Percentiles rank a stretch among this genome's conserved stretches.
These are phyloP conservation scores for Hymenoscyphus linearis DNA, from an alignment of 2,329 filamentous ascomycete species.

Conservation along the genomic window DNA sequence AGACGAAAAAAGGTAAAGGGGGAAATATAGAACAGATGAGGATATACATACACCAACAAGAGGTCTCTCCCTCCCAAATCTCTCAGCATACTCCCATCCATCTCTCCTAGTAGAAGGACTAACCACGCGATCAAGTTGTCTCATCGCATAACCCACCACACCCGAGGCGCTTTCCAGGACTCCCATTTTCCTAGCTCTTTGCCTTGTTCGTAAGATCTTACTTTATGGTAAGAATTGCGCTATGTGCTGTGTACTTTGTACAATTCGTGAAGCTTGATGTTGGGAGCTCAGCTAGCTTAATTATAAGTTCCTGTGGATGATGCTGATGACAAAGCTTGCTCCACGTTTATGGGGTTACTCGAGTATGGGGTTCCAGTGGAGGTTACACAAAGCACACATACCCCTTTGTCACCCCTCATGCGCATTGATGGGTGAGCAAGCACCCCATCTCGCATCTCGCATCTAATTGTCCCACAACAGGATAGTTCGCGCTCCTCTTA, in stretches of 20 bases:
- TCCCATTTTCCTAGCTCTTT: neutral
- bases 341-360: too few species aligned
- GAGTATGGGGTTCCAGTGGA: too few species aligned
- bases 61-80: slow-evolving; percentile 59
- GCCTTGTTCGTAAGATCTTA: neutral
- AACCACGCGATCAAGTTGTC: slow-evolving; percentile 38
- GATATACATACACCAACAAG: slow-evolving; percentile 57
- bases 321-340: too few species aligned
- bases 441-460: too few species aligned
- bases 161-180: neutral
- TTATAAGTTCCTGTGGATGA: too few species aligned
- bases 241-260: too few species aligned
- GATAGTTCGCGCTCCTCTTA: neutral
- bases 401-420: too few species aligned
- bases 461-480: neutral
- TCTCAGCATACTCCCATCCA: slow-evolving; percentile 46
- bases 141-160: neutral
- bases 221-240: neutral
- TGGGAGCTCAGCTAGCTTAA: too few species aligned
- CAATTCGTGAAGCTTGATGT: neutral
- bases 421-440: neutral
- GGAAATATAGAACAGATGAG: too few species aligned
- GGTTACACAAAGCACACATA: too few species aligned
- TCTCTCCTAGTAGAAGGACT: slow-evolving; percentile 56
- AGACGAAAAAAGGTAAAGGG: neutral